Conservation (phyloP, 2,329 filamentous ascomycete species). For the Juglanconis juglandina region DNA sequence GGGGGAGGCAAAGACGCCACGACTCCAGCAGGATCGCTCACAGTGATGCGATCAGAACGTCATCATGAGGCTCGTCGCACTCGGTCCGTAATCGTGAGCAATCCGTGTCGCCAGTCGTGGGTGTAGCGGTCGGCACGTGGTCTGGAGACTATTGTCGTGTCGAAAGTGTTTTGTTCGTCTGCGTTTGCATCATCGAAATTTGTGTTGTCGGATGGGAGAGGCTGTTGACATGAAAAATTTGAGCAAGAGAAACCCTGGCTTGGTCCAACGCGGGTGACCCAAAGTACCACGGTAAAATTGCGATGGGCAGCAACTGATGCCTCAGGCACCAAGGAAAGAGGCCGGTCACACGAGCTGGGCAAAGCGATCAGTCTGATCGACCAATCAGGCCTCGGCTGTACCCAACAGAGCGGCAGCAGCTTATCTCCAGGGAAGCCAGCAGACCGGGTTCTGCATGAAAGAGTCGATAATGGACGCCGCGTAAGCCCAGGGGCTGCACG, state of each 20-base stretch:
- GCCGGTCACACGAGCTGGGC: conserved; percentile 7
- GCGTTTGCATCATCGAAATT: neutral
- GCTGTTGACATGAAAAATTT: neutral
- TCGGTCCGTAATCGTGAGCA: neutral
- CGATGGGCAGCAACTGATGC: conserved; percentile 14
- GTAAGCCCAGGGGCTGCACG: too few species aligned
- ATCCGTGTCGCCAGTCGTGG: neutral
- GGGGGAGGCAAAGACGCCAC: neutral
- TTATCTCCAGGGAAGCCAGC: conserved; percentile 17
- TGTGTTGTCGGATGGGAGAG: neutral
- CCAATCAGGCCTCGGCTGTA: conserved; percentile 6
- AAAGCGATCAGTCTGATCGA: conserved; percentile 1
- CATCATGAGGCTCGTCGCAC: conserved; percentile 8
- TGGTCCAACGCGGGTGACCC: conserved; percentile 2
- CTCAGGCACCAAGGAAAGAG: conserved; percentile 6
- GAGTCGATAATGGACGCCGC: conserved; percentile 9
- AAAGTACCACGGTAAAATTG: conserved; percentile 10
- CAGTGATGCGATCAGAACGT: conserved; percentile 7
- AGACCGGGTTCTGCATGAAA: conserved; percentile 14
- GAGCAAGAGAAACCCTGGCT: neutral
- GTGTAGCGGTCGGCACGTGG: neutral
- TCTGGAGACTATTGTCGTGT: neutral
- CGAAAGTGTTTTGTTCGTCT: neutral
- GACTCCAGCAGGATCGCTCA: conserved; percentile 13
- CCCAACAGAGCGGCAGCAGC: conserved; percentile 2